Evolutionary conservation across 169 alveolate genomes (phyloP), one percentile per base, ranked within the genome.

Genomic region (Plasmodium gonderi): DNA sequence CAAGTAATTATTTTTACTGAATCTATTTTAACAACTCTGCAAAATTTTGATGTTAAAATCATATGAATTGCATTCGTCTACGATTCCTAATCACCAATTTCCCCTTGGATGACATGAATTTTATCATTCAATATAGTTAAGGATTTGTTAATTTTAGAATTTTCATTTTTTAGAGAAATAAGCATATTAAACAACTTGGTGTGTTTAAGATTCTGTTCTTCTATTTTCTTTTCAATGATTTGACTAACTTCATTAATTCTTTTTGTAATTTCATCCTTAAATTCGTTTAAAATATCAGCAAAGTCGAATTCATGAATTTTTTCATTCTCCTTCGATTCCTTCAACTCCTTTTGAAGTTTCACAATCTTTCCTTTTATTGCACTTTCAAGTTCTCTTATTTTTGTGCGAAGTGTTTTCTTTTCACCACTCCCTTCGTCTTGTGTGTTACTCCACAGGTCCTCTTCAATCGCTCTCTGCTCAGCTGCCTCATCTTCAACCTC

Each of bases 161-260:
- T 72, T 33, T 83, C 92, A 45, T 72, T 83, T 51, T 72, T 83
- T 36, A 83, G 1, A 14, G 92, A 83, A 12, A 83, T 40, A 42
- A 83, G 77, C n/a, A 72, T 83, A 36, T 49, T 83, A 20, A 83
- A 83, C 12, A 83, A 20, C 4, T 83, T 83, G 60, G 45, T 42
- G 44, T 83, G 92, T 7, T 83, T 83, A 3, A 49, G 42, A 29
- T 83, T 68, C 40, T 83, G 92, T 17, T 83, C 85, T 14, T 83
- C 92, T 17, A 83, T 38, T 49, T 72, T 69, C 12, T 83, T 83
- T 83, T 11, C 76, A 0, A 83, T 54, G 2, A 47, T 14, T n/a
- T 72, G 67, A 42, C 40, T 83, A 8, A 38, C 65, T 47, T 83
- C 78, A 14, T 83, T 74, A 0, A 83, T 69, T 60, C 64, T 69